phyloP scores from a whole-genome alignment of 2,329 filamentous ascomycete genomes.

The Microdochium bolleyi region DNA sequence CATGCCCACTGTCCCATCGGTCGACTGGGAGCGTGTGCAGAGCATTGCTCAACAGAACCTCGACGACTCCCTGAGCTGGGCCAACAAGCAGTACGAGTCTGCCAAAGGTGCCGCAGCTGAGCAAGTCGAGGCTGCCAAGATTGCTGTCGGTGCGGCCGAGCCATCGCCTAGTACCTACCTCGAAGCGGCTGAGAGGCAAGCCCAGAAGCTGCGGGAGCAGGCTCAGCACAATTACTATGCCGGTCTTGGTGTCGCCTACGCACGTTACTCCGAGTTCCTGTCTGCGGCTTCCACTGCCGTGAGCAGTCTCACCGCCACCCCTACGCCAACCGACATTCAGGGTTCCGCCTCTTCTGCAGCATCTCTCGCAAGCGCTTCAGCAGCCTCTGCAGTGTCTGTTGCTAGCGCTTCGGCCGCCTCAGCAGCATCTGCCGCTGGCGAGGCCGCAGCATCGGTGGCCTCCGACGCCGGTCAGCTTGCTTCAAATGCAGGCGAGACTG shows the following conservation, averaged over 20 bases:
- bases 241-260: slow-evolving; percentile 70
- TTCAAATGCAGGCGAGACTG: slow-evolving; percentile 26
- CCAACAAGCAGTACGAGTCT: slow-evolving; percentile 62
- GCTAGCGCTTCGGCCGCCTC: slow-evolving; percentile 37
- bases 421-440: slow-evolving; percentile 34
- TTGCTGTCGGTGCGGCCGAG: slow-evolving; percentile 54
- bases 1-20: slow-evolving; percentile 25
- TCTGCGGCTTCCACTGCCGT: slow-evolving; percentile 63
- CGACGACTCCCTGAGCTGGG: slow-evolving; percentile 61
- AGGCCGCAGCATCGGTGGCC: slow-evolving; percentile 39
- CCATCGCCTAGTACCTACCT: slow-evolving; percentile 45
- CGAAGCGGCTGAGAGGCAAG: slow-evolving; percentile 27
- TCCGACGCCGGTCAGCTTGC: slow-evolving; percentile 37
- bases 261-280: slow-evolving; percentile 69
- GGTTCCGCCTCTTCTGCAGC: slow-evolving; percentile 35
- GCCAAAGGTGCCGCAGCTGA: slow-evolving; percentile 57
- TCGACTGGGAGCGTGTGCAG: slow-evolving; percentile 42
- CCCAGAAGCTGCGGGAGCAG: slow-evolving; percentile 52
- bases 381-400: slow-evolving; percentile 33
- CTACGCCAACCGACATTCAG: slow-evolving; percentile 48
- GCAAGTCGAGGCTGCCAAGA: slow-evolving; percentile 46
- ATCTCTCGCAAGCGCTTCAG: slow-evolving; percentile 39
- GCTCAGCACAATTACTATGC: slow-evolving; percentile 66
- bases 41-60: slow-evolving; percentile 65
- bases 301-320: slow-evolving; percentile 49